These are phyloP conservation scores for Kwoniella sp. DNA, from an alignment of 768 basidiomycete species.

Conservation along the genomic window DNA sequence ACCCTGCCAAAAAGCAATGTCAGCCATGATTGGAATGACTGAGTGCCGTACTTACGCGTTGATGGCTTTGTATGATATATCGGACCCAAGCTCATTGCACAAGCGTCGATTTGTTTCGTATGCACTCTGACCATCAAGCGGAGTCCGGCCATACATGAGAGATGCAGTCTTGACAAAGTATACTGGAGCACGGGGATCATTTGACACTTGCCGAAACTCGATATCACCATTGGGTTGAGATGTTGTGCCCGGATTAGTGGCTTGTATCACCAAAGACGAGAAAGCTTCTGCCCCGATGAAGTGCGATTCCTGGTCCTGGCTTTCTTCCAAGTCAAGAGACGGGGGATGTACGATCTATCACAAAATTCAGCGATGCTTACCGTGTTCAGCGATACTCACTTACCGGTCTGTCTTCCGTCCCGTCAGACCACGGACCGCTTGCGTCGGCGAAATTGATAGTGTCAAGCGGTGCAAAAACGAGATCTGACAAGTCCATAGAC, in stretches of 20 bases:
- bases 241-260: conserved; percentile 6
- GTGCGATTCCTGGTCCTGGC: conserved; percentile 25
- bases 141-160: conserved; percentile 23
- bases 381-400: too few relatives aligned
- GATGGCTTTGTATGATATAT: neutral
- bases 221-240: conserved; percentile 9
- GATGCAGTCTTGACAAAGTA: conserved; percentile 26
- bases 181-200: conserved; percentile 19
- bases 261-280: conserved; percentile 20
- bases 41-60: too few relatives aligned
- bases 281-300: conserved; percentile 27
- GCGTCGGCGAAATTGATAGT: neutral
- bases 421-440: neutral
- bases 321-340: conserved; percentile 21
- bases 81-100: conserved; percentile 5
- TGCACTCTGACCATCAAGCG: conserved; percentile 15
- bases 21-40: too few relatives aligned
- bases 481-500: too few relatives aligned
- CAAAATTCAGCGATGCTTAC: too few relatives aligned
- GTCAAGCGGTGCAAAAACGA: neutral
- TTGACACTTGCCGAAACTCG: conserved; percentile 25
- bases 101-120: conserved; percentile 12
- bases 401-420: neutral
- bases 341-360: conserved; percentile 2
- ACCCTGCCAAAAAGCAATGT: too few relatives aligned